phyloP scores from a whole-genome alignment of 306 rosid species.

The Prinsepia uniflora region DNA sequence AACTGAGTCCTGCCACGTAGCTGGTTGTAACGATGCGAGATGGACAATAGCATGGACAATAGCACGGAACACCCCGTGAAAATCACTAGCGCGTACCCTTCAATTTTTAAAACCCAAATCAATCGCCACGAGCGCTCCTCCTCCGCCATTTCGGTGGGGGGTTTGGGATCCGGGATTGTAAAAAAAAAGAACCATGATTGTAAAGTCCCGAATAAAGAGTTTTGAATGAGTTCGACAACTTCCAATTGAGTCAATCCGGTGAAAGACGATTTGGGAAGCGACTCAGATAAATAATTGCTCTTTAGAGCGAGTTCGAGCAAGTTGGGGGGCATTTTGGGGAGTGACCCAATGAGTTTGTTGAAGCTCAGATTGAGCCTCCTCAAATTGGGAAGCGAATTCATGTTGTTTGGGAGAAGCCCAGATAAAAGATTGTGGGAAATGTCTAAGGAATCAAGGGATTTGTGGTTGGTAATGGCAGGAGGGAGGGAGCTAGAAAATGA shows the following conservation, averaged over 20 bases:
- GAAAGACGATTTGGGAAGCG: slow-evolving; percentile 42
- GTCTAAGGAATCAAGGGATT: too few species aligned
- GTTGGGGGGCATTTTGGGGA: too few species aligned
- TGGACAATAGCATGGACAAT: slow-evolving; percentile 60
- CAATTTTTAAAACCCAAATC: slow-evolving; percentile 70
- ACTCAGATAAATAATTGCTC: too few species aligned
- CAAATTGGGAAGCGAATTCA: too few species aligned
- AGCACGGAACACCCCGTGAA: slow-evolving; percentile 49
- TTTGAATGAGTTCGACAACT: slow-evolving; percentile 77
- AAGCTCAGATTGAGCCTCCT: too few species aligned
- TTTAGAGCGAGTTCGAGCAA: too few species aligned
- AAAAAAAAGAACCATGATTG: slow-evolving; percentile 61
- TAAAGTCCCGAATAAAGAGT: slow-evolving; percentile 44
- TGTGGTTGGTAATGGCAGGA: too few species aligned
- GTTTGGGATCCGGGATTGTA: slow-evolving; percentile 51
- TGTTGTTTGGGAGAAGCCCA: too few species aligned
- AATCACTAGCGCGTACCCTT: slow-evolving; percentile 59
- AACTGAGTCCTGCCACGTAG: slow-evolving; percentile 71
- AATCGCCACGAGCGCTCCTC: slow-evolving; percentile 70
- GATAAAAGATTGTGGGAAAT: too few species aligned
- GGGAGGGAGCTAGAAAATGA: too few species aligned
- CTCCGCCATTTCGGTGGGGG: slow-evolving; percentile 24
- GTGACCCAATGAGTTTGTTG: too few species aligned
- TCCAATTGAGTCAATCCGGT: slow-evolving; percentile 42
- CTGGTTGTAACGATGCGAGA: slow-evolving; percentile 65